phyloP scores from a whole-genome alignment of 1,284 basidiomycete genomes.

The Leccinum pachyderme region DNA sequence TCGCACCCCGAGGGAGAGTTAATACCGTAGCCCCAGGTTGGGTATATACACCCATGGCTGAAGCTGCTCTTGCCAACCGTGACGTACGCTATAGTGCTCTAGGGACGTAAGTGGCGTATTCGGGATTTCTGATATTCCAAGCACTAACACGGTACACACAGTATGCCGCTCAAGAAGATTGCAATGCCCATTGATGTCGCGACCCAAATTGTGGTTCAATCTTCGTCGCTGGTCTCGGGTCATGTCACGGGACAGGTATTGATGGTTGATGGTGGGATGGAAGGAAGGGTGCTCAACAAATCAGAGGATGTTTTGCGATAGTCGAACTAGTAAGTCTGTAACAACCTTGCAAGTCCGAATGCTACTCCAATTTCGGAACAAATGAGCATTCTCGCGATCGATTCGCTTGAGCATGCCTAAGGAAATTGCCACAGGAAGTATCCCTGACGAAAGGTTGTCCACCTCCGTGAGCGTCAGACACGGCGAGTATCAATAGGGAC shows the following conservation, averaged over 20 bases:
- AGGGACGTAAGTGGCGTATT: conserved; percentile 52
- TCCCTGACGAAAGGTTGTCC: too few species aligned
- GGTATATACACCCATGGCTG: conserved; percentile 64
- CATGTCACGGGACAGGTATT: conserved; percentile 70
- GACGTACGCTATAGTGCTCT: conserved; percentile 51
- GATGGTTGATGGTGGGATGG: conserved; percentile 76
- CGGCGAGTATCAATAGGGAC: not conserved
- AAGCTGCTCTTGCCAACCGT: conserved; percentile 44
- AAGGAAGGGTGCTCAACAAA: conserved; percentile 53
- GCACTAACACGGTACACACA: conserved; percentile 24
- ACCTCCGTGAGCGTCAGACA: too few species aligned
- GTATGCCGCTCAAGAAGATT: conserved; percentile 70
- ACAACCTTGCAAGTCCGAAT: too few species aligned
- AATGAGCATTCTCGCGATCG: too few species aligned
- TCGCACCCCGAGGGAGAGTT: conserved; percentile 65
- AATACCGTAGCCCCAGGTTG: conserved; percentile 72
- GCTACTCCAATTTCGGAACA: too few species aligned
- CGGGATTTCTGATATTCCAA: not conserved
- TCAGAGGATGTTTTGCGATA: conserved; percentile 34
- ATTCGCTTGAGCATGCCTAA: too few species aligned
- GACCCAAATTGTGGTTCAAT: conserved; percentile 58
- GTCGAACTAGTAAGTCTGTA: not conserved
- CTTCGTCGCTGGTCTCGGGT: conserved; percentile 62
- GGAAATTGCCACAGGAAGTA: too few species aligned
- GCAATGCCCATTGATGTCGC: conserved; percentile 63